Evolutionary conservation across 495 filamentous ascomycete genomes (phyloP), one percentile per base, ranked within the genome.

Genomic region (Hypoxylon fuscum): DNA sequence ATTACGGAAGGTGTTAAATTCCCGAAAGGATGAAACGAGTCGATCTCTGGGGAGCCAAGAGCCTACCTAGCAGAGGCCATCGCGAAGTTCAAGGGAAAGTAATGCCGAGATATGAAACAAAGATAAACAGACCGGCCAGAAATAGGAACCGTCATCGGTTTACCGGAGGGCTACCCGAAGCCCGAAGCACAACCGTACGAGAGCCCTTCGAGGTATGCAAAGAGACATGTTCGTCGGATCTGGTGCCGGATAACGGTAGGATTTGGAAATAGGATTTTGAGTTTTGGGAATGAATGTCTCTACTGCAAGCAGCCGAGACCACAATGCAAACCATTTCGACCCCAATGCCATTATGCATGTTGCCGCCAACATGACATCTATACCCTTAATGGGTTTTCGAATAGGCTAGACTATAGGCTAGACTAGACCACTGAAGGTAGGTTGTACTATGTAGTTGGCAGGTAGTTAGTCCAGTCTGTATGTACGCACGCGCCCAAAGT

Each of bases 21-120:
- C 60, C 63, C 63, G 63, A 66, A 42, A 51, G 42, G 56, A 57
- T 61, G 63, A 66, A 66, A 66, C 63, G 45, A 56, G 42, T 40
- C 52, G 63, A 66, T 66, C 63, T 64, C 57, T 61, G 63, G 63
- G 63, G 62, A 55, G 63, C 63, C 57, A 61, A 66, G 63, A 61
- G 15, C 15, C 20, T 48, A 56, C 52, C 52, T 31, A 34, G 42
- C 46, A 52, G 63, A 66, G 46, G 52, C 20, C 47, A 54, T 61
- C 63, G 57, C 47, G 57, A 53, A 57, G 34, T 22, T 52, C 27
- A 14, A 61, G 55, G 63, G 57, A 54, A 66, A 61, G 56, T 48
- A 40, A 61, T 61, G 48, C 57, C 63, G 63, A 66, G 47, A 44
- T 38, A 48, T 58, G 63, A 66, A 66, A 66, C 63, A 52, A 50